Evolutionary conservation across 2,329 filamentous ascomycete species (phyloP).

Genomic region (Alternaria alternata): DNA sequence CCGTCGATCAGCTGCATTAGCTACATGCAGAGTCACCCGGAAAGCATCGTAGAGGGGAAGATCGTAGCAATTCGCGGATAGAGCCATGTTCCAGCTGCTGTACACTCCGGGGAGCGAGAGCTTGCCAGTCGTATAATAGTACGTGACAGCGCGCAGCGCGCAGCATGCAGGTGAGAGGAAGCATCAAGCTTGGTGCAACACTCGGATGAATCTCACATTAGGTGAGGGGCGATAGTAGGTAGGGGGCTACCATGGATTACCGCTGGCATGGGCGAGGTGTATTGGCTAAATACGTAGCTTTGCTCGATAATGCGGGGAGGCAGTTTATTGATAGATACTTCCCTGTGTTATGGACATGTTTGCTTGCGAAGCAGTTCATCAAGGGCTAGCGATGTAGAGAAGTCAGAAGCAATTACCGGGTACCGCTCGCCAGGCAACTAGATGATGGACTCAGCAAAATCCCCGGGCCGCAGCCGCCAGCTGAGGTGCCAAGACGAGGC

Average conservation of each 20-base stretch:
- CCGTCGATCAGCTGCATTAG: conserved; percentile 42
- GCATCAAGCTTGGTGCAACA: conserved; percentile 36
- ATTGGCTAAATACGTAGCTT: conserved; percentile 21
- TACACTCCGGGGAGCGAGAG: neutral
- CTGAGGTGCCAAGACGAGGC: conserved; percentile 20
- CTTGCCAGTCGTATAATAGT: conserved; percentile 1
- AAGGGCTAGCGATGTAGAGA: neutral
- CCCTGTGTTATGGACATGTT: conserved; percentile 6
- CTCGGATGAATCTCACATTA: conserved; percentile 23
- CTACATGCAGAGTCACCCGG: conserved; percentile 34
- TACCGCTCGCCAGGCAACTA: conserved; percentile 1
- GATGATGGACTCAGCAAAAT: conserved; percentile 3
- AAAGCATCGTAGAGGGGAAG: conserved; percentile 28
- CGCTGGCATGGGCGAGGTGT: conserved; percentile 11
- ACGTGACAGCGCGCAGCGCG: conserved; percentile 8
- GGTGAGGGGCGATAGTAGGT: conserved; percentile 13
- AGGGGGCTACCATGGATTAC: conserved; percentile 15
- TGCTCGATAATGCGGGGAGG: conserved; percentile 3
- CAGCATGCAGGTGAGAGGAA: conserved; percentile 33
- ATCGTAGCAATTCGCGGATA: conserved; percentile 14
- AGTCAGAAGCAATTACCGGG: conserved; percentile 4
- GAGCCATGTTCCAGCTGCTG: conserved; percentile 31
- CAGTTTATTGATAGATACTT: conserved; percentile 14
- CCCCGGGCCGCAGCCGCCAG: conserved; percentile 5
- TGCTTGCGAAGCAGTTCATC: conserved; percentile 4